Percentiles rank a stretch among this genome's conserved stretches.
Evolutionary conservation across 257 asterid species (phyloP).

Genomic region (Solanum phureja): DNA sequence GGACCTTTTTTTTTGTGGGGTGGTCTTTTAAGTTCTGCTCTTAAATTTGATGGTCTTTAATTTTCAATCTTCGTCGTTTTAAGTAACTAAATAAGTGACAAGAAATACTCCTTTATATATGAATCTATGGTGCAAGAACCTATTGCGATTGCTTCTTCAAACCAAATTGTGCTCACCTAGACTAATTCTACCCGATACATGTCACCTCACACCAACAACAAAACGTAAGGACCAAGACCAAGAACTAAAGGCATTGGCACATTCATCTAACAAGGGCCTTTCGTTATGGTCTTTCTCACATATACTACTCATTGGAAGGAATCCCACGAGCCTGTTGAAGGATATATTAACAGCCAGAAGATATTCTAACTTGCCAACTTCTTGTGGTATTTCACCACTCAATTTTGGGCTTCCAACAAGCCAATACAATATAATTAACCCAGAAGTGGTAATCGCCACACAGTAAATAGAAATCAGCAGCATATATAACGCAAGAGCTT

Average conservation of each 20-base stretch:
- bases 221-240: slow-evolving; percentile 26
- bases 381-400: slow-evolving; percentile 40
- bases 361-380: slow-evolving; percentile 52
- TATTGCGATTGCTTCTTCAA: too few species aligned
- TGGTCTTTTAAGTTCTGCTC: neutral
- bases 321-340: slow-evolving; percentile 40
- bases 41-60: neutral
- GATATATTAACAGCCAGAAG: slow-evolving; percentile 76
- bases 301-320: slow-evolving; percentile 39
- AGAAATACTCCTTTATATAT: neutral
- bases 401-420: neutral
- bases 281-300: too few species aligned
- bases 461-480: neutral
- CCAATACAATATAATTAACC: neutral
- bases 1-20: neutral
- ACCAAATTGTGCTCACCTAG: fast-evolving
- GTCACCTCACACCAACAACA: fast-evolving
- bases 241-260: slow-evolving; percentile 85
- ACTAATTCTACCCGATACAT: neutral
- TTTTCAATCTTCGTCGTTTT: too few species aligned
- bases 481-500: neutral
- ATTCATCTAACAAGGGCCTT: slow-evolving; percentile 47
- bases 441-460: neutral
- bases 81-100: neutral
- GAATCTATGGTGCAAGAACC: slow-evolving; percentile 33